Evolutionary conservation across 164 flowering plant genomes (phyloP).

Genomic region (Berberis thunbergii): DNA sequence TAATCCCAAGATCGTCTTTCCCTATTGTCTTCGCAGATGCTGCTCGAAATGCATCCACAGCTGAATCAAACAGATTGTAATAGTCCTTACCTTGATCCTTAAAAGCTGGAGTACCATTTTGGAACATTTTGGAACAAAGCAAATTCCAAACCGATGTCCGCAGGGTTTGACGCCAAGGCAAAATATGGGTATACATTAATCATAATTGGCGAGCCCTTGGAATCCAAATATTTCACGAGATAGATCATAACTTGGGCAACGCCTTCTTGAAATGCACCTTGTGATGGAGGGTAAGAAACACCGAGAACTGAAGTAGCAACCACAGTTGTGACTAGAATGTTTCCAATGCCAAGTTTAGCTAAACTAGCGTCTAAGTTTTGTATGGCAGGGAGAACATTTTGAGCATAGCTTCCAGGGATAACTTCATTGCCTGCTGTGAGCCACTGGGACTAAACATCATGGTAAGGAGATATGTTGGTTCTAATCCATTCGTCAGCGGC

Average conservation of each 20-base stretch:
- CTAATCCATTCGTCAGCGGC: too few species aligned
- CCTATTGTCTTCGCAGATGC: background rate
- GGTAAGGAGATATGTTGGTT: too few species aligned
- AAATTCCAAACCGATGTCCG: background rate
- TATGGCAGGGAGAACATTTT: too few species aligned
- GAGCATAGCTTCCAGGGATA: too few species aligned
- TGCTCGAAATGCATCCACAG: background rate
- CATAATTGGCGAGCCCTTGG: background rate
- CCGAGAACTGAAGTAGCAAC: background rate
- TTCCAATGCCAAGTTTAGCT: too few species aligned
- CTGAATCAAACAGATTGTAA: background rate
- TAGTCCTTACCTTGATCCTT: background rate
- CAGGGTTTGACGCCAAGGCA: background rate
- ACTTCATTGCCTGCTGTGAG: too few species aligned
- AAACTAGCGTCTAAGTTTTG: too few species aligned
- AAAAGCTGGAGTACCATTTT: background rate
- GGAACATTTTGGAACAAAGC: constrained; percentile 5
- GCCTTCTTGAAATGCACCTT: background rate
- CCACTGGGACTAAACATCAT: too few species aligned
- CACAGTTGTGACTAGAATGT: too few species aligned
- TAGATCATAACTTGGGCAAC: background rate
- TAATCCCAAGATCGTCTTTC: background rate
- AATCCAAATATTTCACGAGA: background rate
- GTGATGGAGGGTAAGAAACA: constrained; percentile 3
- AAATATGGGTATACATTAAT: constrained; percentile 6